Percentiles rank a stretch among this genome's conserved stretches.
These are phyloP conservation scores for Crataegus laevigata DNA, from an alignment of 306 rosid genomes.

Conservation along the genomic window DNA sequence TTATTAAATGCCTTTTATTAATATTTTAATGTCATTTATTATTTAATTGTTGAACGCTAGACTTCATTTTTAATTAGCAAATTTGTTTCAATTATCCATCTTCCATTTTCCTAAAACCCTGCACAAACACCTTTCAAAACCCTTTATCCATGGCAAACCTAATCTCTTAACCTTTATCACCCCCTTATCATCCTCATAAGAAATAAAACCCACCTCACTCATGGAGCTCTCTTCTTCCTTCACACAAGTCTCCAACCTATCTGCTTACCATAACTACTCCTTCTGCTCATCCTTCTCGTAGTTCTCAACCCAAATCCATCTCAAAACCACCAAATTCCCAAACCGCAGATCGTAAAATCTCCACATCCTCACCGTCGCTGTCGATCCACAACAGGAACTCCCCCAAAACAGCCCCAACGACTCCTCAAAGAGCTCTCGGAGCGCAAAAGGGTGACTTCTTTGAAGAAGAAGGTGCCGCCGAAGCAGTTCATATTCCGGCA, in stretches of 20 bases:
- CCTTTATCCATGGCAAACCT: conserved; percentile 23
- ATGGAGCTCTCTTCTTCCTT: conserved; percentile 84
- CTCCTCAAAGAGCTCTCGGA: conserved; percentile 87
- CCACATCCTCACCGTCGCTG: conserved; percentile 47
- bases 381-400: conserved; percentile 56
- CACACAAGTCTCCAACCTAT: conserved; percentile 29
- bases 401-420: conserved; percentile 60
- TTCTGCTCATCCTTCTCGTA: conserved; percentile 51
- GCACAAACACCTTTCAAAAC: neutral
- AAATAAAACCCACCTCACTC: neutral
- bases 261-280: conserved; percentile 29
- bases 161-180: neutral
- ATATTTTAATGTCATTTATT: too few species aligned
- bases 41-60: too few species aligned
- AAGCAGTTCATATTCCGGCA: conserved; percentile 61
- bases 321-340: conserved; percentile 17
- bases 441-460: conserved; percentile 60
- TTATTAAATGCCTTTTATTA: too few species aligned
- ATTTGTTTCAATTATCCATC: conserved; percentile 13
- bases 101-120: conserved; percentile 18
- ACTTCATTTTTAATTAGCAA: too few species aligned
- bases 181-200: neutral
- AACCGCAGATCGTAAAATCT: conserved; percentile 13
- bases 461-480: conserved; percentile 57
- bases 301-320: conserved; percentile 31